Base-by-base conservation (phyloP, 495 filamentous ascomycete species). In the Penicillium desertorum region DNA sequence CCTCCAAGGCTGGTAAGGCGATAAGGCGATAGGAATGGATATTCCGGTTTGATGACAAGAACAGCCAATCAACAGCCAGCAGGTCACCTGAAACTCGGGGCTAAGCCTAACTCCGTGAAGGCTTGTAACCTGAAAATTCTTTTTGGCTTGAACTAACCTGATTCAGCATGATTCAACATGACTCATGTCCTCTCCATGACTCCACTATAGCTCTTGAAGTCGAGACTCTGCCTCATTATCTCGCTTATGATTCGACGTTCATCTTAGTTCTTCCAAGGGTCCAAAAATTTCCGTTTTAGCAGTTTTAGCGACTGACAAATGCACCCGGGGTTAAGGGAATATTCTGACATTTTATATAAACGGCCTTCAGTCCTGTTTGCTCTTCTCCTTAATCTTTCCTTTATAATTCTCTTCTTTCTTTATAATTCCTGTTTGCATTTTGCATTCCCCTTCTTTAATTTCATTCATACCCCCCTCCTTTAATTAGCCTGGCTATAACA, bases 201-300 rank as follows among this genome's bases (percentile, higher is more conserved):
- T 47, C 53, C 53, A 55, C 53, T 39, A 55, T 47, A 55, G 53
- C 53, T 55, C 44, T 25, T 14, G 11, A 19, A 19, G 30, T 16
- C 32, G 4, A 3, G 51, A 45, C 8, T 23, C 5, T 20, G 19
- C 0, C 7, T 5, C 16, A 20, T 16, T 12, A 27, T 19, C 42
- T 36, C 20, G 17, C 11, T 45, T 36, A n/a, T 54, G 42, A 54
- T 54, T 54, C 49, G 49, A 25, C 42, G 11, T 4, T 17, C 16
- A 3, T 2, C 5, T 17, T 39, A 8, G n/a, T 14, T 2, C 3
- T 30, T 44, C 12, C 27, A 29, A 17, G 17, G 16, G 25, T 44
- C 36, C n/a, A 20, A 1, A 6, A 34, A 5, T 30, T 17, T n/a
- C 29, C 29, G 3, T 29, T 39, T 46, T 20, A 17, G 8, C 10